Evolutionary conservation across 768 basidiomycete species (phyloP).

Genomic region (Collybia sp.): DNA sequence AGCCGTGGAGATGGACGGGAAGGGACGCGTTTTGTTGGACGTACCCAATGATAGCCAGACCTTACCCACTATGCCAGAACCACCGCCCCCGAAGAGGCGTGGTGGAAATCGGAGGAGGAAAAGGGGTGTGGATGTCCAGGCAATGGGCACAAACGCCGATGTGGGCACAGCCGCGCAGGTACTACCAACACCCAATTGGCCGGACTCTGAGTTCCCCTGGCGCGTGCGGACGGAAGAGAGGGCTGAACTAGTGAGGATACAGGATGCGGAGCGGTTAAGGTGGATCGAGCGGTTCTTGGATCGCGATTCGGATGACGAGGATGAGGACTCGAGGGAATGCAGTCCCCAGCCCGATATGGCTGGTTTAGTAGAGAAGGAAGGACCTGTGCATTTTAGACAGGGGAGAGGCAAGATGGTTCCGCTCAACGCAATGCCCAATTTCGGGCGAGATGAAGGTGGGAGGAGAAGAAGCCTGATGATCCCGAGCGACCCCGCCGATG

Average conservation of each 20-base stretch:
- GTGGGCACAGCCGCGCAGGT: constrained; percentile 23
- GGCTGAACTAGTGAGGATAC: constrained; percentile 42
- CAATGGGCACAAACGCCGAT: constrained; percentile 19
- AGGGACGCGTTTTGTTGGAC: constrained; percentile 69
- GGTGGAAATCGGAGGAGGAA: constrained; percentile 40
- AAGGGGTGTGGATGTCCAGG: constrained; percentile 35
- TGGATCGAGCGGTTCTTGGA: constrained; percentile 72
- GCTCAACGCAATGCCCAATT: constrained; percentile 36
- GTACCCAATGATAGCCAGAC: constrained; percentile 35
- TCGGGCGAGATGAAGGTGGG: constrained; percentile 8
- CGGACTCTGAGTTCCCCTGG: constrained; percentile 79
- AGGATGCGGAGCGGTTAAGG: constrained; percentile 55
- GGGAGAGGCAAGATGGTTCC: constrained; percentile 64
- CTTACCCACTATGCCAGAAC: constrained; percentile 20
- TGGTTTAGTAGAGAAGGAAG: constrained; percentile 6
- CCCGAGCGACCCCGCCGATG: constrained; percentile 72
- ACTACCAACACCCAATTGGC: constrained; percentile 65
- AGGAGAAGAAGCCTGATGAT: constrained; percentile 32
- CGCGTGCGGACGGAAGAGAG: constrained; percentile 54
- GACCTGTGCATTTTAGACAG: constrained; percentile 17
- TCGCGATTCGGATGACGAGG: constrained; percentile 63
- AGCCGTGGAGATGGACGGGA: constrained; percentile 62
- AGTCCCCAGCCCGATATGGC: constrained; percentile 15
- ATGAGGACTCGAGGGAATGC: constrained; percentile 15
- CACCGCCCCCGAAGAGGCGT: constrained; percentile 34